phyloP scores from a whole-genome alignment of 345 rosid species.

The Eucalyptus melliodora region DNA sequence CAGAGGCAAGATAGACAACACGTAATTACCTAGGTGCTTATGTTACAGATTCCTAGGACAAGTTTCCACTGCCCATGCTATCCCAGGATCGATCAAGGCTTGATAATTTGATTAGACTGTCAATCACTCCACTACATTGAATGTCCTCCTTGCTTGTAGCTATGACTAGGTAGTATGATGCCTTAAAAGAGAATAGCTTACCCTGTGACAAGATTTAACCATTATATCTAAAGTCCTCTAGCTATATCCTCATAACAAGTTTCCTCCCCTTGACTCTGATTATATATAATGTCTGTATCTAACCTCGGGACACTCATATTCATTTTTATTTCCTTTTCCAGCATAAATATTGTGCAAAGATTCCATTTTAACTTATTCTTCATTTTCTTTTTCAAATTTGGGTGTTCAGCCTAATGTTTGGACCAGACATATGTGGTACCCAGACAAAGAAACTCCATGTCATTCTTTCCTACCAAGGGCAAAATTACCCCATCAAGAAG shows the following conservation, averaged over 20 bases:
- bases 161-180: background rate
- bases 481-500: constrained; percentile 83
- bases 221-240: background rate
- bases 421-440: constrained; percentile 91
- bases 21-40: background rate
- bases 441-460: constrained; percentile 90
- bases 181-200: background rate
- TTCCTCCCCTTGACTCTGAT: background rate
- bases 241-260: background rate
- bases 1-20: background rate
- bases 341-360: background rate
- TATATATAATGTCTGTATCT: background rate
- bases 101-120: background rate
- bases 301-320: background rate
- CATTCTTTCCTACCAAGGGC: constrained; percentile 88
- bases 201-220: background rate
- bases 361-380: background rate
- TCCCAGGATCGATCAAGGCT: background rate
- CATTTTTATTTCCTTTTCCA: background rate
- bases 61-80: background rate
- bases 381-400: background rate
- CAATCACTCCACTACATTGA: background rate
- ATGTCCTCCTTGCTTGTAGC: background rate
- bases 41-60: background rate
- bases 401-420: constrained; percentile 78